Percentiles rank a stretch among this genome's conserved stretches.
phyloP scores from a whole-genome alignment of 257 asterid species.

The Rauvolfia tetraphylla region DNA sequence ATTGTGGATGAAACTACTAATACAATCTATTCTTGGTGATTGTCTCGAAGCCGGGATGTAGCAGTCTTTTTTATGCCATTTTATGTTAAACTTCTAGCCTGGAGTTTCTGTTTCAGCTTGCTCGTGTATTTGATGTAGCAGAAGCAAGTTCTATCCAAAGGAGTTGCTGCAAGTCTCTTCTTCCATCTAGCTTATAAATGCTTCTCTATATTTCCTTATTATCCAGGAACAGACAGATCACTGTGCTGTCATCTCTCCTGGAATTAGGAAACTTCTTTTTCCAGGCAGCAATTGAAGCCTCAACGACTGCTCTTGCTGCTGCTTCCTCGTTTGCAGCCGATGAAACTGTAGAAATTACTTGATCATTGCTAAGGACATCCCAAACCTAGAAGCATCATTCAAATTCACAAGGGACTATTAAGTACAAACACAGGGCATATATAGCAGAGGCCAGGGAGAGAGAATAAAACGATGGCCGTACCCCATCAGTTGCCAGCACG shows the following conservation, averaged over 20 bases:
- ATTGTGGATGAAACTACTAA: not conserved
- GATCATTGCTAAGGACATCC: constrained; percentile 72
- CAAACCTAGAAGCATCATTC: constrained; percentile 47
- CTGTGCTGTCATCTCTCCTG: constrained; percentile 76
- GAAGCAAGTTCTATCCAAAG: too few species aligned
- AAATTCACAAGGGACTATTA: not conserved
- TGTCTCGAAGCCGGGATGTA: not conserved
- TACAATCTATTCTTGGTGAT: not conserved
- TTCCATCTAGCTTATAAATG: not conserved
- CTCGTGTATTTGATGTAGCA: not conserved
- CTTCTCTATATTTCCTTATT: not conserved
- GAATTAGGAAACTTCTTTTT: constrained; percentile 50
- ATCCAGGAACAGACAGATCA: constrained; percentile 52
- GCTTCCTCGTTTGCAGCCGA: constrained; percentile 38
- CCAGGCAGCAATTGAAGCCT: constrained; percentile 66
- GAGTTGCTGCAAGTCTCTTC: not conserved
- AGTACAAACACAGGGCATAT: not conserved
- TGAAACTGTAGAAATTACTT: constrained; percentile 49
- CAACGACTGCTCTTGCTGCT: constrained; percentile 70
- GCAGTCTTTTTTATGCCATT: not conserved
- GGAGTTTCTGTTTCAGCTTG: too few species aligned
- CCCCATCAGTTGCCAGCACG: constrained; percentile 89
- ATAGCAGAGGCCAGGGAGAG: not conserved
- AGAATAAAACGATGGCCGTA: constrained; percentile 3
- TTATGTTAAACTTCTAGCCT: not conserved